Evolutionary conservation across 2,329 filamentous ascomycete species (phyloP).

Genomic region (Tolypocladium inflatum): DNA sequence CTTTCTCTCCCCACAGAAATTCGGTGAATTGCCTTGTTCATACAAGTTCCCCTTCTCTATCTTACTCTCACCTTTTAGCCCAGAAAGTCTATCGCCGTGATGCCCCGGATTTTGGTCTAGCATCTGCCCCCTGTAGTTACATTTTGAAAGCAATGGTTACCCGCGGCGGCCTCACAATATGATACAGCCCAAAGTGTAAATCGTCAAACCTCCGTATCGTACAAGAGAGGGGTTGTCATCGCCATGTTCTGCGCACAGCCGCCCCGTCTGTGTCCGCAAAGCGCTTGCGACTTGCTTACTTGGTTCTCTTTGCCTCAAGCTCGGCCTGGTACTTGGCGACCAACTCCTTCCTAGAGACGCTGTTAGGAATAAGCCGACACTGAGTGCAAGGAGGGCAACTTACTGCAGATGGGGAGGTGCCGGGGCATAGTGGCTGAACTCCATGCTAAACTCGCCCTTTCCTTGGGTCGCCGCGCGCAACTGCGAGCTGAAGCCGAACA

Average conservation of each 20-base stretch:
- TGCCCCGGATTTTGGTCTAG: background rate
- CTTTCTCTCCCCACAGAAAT: background rate
- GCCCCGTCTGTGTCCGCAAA: background rate
- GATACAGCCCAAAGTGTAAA: background rate
- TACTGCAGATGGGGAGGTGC: slow-evolving; percentile 85
- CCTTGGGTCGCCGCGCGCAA: slow-evolving; percentile 90
- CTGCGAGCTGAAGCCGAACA: slow-evolving; percentile 95
- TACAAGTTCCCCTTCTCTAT: background rate
- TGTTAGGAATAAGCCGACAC: slow-evolving; percentile 2
- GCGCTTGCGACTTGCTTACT: slow-evolving; percentile 24
- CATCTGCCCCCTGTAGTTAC: background rate
- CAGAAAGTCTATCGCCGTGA: background rate
- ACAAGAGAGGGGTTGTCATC: background rate
- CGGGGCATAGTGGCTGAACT: slow-evolving; percentile 91
- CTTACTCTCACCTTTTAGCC: background rate
- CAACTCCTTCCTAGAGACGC: slow-evolving; percentile 41
- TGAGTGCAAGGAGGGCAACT: slow-evolving; percentile 23
- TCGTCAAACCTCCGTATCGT: background rate
- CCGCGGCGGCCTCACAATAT: background rate
- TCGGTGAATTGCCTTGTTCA: background rate
- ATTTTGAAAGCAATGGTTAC: background rate
- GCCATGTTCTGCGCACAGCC: background rate
- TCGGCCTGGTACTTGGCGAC: slow-evolving; percentile 50
- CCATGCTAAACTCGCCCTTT: slow-evolving; percentile 98
- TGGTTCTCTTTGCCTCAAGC: slow-evolving; percentile 45